Percentiles rank a stretch among this genome's conserved stretches.
Conservation (phyloP, 495 filamentous ascomycete genomes). For the Xylaria cubensis region DNA sequence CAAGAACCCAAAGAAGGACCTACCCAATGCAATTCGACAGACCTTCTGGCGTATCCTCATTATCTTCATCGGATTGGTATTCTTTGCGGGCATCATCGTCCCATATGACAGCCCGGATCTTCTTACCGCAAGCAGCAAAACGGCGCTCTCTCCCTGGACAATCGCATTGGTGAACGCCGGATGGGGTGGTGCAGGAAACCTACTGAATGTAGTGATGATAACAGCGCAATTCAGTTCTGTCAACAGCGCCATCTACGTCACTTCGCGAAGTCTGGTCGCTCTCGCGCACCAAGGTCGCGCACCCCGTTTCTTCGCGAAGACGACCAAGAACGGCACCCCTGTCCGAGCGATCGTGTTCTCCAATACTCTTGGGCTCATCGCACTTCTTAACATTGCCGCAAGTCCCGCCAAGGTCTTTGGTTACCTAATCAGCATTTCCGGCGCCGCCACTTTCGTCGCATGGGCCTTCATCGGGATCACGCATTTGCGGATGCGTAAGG, state of each 20-base stretch:
- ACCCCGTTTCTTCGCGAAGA: slow-evolving; percentile 58
- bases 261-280: slow-evolving; percentile 68
- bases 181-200: slow-evolving; percentile 65
- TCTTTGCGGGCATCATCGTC: slow-evolving; percentile 69
- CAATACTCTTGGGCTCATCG: slow-evolving; percentile 61
- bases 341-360: slow-evolving; percentile 59
- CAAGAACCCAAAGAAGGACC: slow-evolving; percentile 67
- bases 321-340: slow-evolving; percentile 59
- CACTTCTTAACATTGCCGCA: slow-evolving; percentile 61
- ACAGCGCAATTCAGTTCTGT: slow-evolving; percentile 69
- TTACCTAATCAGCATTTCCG: slow-evolving; percentile 63
- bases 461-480: slow-evolving; percentile 68
- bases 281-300: slow-evolving; percentile 63
- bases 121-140: slow-evolving; percentile 54
- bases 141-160: slow-evolving; percentile 65
- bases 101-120: slow-evolving; percentile 57
- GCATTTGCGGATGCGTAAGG: slow-evolving; percentile 61
- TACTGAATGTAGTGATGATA: slow-evolving; percentile 75
- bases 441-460: slow-evolving; percentile 64
- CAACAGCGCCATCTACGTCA: slow-evolving; percentile 75
- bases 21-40: slow-evolving; percentile 68
- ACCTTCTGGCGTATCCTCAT: slow-evolving; percentile 71
- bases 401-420: slow-evolving; percentile 61
- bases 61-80: slow-evolving; percentile 67
- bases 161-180: slow-evolving; percentile 62